Base-by-base conservation (phyloP, 495 filamentous ascomycete genomes). In the Mycothermus thermophilus region DNA sequence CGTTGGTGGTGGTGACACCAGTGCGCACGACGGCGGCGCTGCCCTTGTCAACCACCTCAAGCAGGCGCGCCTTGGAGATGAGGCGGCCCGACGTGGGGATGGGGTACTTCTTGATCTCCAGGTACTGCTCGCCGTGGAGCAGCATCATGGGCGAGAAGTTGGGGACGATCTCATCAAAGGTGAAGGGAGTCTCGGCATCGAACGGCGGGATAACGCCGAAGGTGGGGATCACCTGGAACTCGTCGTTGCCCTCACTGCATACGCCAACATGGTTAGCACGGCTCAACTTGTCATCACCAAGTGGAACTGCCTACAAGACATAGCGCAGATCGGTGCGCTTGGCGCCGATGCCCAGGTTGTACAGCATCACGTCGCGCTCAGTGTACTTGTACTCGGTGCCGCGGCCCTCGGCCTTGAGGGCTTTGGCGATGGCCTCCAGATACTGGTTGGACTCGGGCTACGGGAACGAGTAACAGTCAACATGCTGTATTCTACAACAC, bases 131-230 rank as follows among this genome's bases (percentile, higher is more conserved):
- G 50, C 90, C 90, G 68, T 97, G 90, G 13, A 97, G 78, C 32
- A 97, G 75, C 87, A 96, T 94, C 92, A 95, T 97, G 43, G 87
- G 88, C 4, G 72, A 81, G 72, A 93, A 97, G 64, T 96, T 83
- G 51, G 85, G 83, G 27, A 96, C 77, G 42, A 97, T 64, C 16
- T 93, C 83, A 42, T 77, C 70, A 44, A 88, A 64, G 63, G 64
- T 73, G 68, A 78, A 97, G 34, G 92, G 84, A 32, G 72, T 65
- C 41, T 76, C 66, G 45, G 86, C 77, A 66, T 80, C 79, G 64
- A 97, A 96, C 54, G 75, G 79, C 12, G 90, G 92, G 52, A 97
- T 73, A 34, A 96, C 92, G 58, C 85, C 90, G 58, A 81, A 97
- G 20, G 87, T 93, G 26, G 90, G 90, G 26, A 97, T 70, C 32